These are phyloP conservation scores for Solanum clarkiae DNA, from an alignment of 257 asterid genomes.

Conservation along the genomic window DNA sequence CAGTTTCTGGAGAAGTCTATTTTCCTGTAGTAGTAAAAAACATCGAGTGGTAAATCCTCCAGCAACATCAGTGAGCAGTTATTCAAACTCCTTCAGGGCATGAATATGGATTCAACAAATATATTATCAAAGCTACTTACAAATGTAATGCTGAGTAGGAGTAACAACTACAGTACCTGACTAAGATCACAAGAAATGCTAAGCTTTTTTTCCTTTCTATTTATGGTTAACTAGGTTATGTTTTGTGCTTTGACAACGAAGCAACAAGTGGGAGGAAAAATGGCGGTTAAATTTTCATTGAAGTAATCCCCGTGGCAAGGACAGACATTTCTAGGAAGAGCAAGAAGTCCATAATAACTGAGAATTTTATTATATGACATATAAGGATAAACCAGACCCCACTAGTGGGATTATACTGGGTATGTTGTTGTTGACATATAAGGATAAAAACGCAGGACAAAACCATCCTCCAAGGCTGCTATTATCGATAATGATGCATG, in stretches of 20 bases:
- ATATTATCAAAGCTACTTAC: neutral
- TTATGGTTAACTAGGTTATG: neutral
- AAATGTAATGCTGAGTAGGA: neutral
- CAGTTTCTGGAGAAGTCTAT: slow-evolving; percentile 44
- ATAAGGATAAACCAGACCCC: neutral
- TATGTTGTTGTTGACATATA: too few relatives aligned
- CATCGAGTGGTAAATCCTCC: neutral
- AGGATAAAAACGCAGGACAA: neutral
- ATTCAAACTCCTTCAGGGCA: neutral
- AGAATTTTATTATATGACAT: neutral
- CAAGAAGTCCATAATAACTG: neutral
- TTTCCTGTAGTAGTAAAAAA: slow-evolving; percentile 31
- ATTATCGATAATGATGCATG: neutral
- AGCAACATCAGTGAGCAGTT: neutral
- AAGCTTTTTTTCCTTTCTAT: neutral
- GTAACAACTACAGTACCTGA: neutral
- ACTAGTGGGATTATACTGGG: too few relatives aligned
- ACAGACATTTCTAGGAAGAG: neutral
- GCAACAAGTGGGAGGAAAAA: neutral
- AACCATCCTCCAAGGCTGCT: neutral
- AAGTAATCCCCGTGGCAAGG: neutral
- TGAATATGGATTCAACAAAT: neutral
- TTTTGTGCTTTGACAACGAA: neutral
- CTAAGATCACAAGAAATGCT: neutral
- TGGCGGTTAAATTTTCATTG: neutral